These are phyloP conservation scores for Wickerhamomyces sp. DNA, from an alignment of 1,139 yeast species.

Conservation along the genomic window DNA sequence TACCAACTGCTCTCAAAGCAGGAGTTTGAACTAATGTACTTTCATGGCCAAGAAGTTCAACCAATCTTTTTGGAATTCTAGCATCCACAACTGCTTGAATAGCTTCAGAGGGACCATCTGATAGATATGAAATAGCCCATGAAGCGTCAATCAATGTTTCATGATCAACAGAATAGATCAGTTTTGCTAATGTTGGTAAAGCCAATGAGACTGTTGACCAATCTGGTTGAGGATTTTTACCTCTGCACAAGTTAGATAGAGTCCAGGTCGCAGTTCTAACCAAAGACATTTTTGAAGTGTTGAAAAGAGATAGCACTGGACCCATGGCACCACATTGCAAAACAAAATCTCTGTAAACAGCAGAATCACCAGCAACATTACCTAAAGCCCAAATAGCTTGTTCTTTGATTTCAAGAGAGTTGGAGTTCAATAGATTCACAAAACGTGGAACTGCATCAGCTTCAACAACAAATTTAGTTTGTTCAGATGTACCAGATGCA, in stretches of 20 bases:
- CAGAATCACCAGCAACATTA: slow-evolving; percentile 96
- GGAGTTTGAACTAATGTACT: slow-evolving; percentile 92
- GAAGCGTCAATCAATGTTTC: slow-evolving; percentile 96
- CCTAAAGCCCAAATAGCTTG: slow-evolving; percentile 99
- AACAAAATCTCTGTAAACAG: slow-evolving; percentile 84
- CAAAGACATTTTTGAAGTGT: slow-evolving; percentile 77
- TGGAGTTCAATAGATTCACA: slow-evolving; percentile 74
- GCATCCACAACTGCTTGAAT: slow-evolving; percentile 97
- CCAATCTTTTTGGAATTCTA: slow-evolving; percentile 89
- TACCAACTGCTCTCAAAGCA: slow-evolving; percentile 94
- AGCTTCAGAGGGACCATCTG: slow-evolving; percentile 89
- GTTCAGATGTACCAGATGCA: slow-evolving; percentile 92
- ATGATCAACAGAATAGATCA: slow-evolving; percentile 83
- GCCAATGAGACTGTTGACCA: slow-evolving; percentile 86
- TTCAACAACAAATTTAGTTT: slow-evolving; percentile 85
- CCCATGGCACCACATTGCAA: slow-evolving; percentile 81
- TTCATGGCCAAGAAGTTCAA: slow-evolving; percentile 80
- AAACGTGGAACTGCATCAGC: slow-evolving; percentile 92
- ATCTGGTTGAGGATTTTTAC: slow-evolving; percentile 93
- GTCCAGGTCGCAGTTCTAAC: slow-evolving; percentile 99
- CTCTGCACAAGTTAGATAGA: slow-evolving; percentile 91
- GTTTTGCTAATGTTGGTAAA: slow-evolving; percentile 85
- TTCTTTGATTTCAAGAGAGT: slow-evolving; percentile 87
- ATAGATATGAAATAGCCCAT: slow-evolving; percentile 95
- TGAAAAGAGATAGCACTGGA: slow-evolving; percentile 76